A percentile compares a stretch with the other conserved stretches of the same genome.
Conservation (phyloP, 1,284 basidiomycete species). For the Malassezia sympodialis region DNA sequence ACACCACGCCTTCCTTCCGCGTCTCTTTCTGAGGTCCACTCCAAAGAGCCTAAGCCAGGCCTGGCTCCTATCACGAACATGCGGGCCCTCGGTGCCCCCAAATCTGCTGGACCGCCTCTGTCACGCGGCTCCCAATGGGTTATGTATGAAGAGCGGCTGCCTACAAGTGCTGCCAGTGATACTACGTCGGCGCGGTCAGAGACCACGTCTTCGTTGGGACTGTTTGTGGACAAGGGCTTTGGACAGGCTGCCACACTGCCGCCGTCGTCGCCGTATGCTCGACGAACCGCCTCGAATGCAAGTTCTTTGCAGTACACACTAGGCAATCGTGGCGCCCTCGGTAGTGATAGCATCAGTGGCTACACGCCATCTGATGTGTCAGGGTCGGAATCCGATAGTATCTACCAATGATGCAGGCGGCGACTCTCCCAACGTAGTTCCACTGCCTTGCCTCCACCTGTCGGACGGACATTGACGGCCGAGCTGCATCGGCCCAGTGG, state of each 20-base stretch:
- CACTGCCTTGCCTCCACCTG: background rate
- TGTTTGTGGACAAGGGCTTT: conserved; percentile 2
- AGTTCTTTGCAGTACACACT: background rate
- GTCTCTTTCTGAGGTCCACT: background rate
- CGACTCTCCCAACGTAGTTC: too few relatives aligned
- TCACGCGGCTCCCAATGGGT: conserved; percentile 4
- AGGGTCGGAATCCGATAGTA: background rate
- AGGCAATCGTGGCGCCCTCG: background rate
- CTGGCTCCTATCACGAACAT: background rate
- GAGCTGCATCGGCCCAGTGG: background rate
- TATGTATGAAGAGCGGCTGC: background rate
- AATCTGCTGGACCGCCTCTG: background rate
- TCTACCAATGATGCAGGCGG: background rate
- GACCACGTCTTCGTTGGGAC: background rate
- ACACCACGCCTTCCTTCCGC: background rate
- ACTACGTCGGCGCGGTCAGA: background rate
- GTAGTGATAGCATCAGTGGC: background rate
- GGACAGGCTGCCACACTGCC: background rate
- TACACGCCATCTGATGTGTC: background rate
- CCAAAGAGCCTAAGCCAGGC: background rate
- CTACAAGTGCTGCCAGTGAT: background rate
- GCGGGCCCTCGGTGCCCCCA: background rate
- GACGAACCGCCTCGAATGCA: background rate
- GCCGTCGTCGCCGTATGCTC: conserved; percentile 6
- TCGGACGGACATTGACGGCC: background rate